Base-by-base conservation (phyloP, 345 rosid genomes). In the Ceriops zippeliana region DNA sequence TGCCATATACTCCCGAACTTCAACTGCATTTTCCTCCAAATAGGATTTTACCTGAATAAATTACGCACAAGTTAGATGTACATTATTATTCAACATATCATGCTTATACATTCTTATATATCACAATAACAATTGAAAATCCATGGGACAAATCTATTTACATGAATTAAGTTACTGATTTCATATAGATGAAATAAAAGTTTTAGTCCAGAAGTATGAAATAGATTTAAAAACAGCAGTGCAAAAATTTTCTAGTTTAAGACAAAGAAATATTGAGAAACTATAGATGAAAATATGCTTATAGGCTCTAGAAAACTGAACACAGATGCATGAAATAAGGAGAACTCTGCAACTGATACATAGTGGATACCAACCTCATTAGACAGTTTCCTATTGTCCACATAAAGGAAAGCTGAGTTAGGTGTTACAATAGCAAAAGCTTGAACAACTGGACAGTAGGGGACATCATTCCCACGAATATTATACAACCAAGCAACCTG, bases 401-500 rank as follows among this genome's bases (percentile, higher is more conserved):
- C 90, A 56, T 90, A 95, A 59, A 91, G 78, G 75, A 90, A 90
- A 57, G 92, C 96, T 61, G 91, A 83, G 26, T 75, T 75, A 59
- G 62, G 66, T 20, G 96, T 90, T 51, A 95, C 86, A 34, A 95
- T 80, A 34, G 98, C 97, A 80, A 91, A 95, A 5, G 98, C 95
- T 78, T 95, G 98, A 77, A 86, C 98, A 76, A 95, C 97, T 0
- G 99, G 99, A 79, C 87, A 81, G 63, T 86, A 92, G 71, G 96
- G 76, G 26, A 95, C 96, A 78, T 95, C 99, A 67, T 67, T 83
- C 73, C 99, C 99, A 67, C 98, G 96, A 60, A 95, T 84, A 73
- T 95, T 95, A 77, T 84, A 95, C 71, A 91, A 66, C 99, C 99
- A 95, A 78, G 99, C 99, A 84, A 95, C 99, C 98, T 93, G 85